Percentiles rank a stretch among this genome's conserved stretches.
Evolutionary conservation across 2,329 filamentous ascomycete genomes (phyloP).

Genomic region (Pseudopyrenochaeta lycopersici): DNA sequence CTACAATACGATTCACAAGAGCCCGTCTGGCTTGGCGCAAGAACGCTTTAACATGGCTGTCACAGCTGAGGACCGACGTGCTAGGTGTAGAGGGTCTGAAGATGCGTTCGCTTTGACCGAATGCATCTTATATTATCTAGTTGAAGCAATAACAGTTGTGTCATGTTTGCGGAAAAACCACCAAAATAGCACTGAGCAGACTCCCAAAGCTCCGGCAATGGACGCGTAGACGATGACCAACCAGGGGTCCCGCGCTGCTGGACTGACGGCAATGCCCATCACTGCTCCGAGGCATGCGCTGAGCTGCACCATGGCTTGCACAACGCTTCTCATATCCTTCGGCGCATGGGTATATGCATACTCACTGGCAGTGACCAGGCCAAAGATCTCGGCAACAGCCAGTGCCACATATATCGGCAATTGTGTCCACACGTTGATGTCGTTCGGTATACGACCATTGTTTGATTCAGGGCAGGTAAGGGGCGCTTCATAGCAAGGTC

Average conservation of each 20-base stretch:
- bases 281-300: conserved; percentile 31
- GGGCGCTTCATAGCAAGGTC: conserved; percentile 48
- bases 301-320: conserved; percentile 38
- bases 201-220: conserved; percentile 20
- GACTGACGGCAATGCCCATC: conserved; percentile 39
- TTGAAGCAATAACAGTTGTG: not conserved
- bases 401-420: conserved; percentile 47
- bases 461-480: conserved; percentile 39
- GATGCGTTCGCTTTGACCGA: not conserved
- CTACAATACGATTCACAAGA: not conserved
- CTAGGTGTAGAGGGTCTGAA: not conserved
- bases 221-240: conserved; percentile 27
- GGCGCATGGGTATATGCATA: conserved; percentile 53
- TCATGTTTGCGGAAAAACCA: conserved; percentile 1
- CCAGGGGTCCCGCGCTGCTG: conserved; percentile 30
- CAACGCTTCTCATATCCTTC: conserved; percentile 45
- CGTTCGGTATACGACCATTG: conserved; percentile 39
- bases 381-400: conserved; percentile 52
- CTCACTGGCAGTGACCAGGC: conserved; percentile 49
- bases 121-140: not conserved
- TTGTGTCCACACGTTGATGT: conserved; percentile 50
- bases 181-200: conserved; percentile 13
- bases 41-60: not conserved
- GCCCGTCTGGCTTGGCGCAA: not conserved
- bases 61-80: not conserved